These are phyloP conservation scores for Cicer yamashitae DNA, from an alignment of 306 rosid genomes.

Conservation along the genomic window DNA sequence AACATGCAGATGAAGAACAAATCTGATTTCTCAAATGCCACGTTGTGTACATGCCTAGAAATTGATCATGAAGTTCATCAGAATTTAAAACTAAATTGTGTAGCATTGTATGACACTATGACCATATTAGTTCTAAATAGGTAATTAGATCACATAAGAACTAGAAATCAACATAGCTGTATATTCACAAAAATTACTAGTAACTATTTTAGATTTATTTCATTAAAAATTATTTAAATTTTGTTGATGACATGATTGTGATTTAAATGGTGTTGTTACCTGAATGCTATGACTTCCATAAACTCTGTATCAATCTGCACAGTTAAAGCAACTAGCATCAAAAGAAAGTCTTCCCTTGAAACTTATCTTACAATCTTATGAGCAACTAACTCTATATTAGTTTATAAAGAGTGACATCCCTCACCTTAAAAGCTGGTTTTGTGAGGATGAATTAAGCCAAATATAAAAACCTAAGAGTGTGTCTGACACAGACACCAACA, in stretches of 20 bases:
- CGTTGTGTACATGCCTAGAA: constrained; percentile 87
- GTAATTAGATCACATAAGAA: not conserved
- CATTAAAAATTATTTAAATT: not conserved
- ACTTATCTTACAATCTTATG: not conserved
- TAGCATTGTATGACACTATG: not conserved
- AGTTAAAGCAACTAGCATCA: constrained; percentile 37
- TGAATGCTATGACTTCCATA: constrained; percentile 92
- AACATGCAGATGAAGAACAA: constrained; percentile 95
- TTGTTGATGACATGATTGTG: not conserved
- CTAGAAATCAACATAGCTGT: not conserved
- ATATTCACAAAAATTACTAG: too few species aligned
- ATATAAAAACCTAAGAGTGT: too few species aligned
- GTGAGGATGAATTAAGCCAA: too few species aligned
- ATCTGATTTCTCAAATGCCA: constrained; percentile 92
- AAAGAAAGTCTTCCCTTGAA: constrained; percentile 14
- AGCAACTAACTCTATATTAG: constrained; percentile 1
- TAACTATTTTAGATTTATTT: not conserved
- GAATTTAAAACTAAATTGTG: constrained; percentile 3
- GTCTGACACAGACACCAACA: too few species aligned
- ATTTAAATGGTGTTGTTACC: constrained; percentile 53
- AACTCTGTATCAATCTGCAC: constrained; percentile 90
- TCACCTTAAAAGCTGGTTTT: too few species aligned
- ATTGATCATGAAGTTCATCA: constrained; percentile 37
- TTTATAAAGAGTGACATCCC: too few species aligned
- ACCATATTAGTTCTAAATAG: not conserved